A percentile compares a stretch with the other conserved stretches of the same genome.
These are phyloP conservation scores for Sporisorium exsertum DNA, from an alignment of 1,284 basidiomycete species.

Conservation along the genomic window DNA sequence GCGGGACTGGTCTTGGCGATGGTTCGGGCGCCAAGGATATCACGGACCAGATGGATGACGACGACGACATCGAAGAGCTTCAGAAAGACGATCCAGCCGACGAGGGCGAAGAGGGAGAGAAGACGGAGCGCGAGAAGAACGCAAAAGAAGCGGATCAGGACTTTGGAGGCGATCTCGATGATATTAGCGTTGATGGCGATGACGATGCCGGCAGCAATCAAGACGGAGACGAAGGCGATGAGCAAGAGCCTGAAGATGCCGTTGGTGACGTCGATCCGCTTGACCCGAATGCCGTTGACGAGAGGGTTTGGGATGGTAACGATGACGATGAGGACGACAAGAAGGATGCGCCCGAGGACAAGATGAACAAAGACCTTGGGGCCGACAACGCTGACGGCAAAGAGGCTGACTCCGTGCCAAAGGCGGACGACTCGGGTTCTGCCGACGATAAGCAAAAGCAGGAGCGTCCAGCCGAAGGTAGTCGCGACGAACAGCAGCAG, in stretches of 20 bases:
- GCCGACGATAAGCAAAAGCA: constrained; percentile 69
- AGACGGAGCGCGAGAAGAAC: constrained; percentile 72
- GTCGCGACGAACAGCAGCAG: constrained; percentile 71
- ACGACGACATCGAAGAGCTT: constrained; percentile 94
- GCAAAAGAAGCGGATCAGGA: constrained; percentile 74
- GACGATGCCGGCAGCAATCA: constrained; percentile 74
- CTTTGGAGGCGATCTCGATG: constrained; percentile 82
- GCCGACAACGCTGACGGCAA: constrained; percentile 68
- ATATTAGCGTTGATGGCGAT: constrained; percentile 71
- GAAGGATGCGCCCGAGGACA: constrained; percentile 55
- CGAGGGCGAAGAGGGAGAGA: constrained; percentile 72
- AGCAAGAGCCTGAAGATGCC: constrained; percentile 80
- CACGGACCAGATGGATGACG: constrained; percentile 73
- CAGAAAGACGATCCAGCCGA: constrained; percentile 75
- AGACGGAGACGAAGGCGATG: constrained; percentile 71
- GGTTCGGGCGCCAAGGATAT: constrained; percentile 72
- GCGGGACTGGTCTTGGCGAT: constrained; percentile 68
- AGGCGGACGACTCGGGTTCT: constrained; percentile 30
- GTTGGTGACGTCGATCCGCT: constrained; percentile 84
- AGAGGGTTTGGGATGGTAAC: constrained; percentile 96
- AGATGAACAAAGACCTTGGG: constrained; percentile 70
- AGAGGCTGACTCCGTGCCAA: constrained; percentile 47
- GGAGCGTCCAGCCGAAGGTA: constrained; percentile 70
- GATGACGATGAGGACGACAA: constrained; percentile 75
- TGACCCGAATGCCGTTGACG: constrained; percentile 90